Percentiles rank a stretch among this genome's conserved stretches.
Evolutionary conservation across 73 alveolate genomes (phyloP).

Genomic region (Stentor roeselii): DNA sequence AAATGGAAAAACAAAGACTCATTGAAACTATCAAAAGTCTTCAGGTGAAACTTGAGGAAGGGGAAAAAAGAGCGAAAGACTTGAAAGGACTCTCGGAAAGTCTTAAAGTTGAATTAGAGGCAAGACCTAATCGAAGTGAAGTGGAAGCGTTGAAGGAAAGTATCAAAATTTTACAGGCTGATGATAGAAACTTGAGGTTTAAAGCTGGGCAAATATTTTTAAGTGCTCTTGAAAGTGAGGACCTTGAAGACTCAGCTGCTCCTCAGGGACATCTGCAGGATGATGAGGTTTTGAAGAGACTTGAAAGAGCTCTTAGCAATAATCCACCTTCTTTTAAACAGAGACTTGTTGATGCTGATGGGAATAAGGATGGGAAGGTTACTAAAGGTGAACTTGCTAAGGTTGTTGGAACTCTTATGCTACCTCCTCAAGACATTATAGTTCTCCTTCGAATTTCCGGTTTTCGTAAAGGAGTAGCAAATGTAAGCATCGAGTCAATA

Average conservation of each 20-base stretch:
- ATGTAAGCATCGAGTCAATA: background rate
- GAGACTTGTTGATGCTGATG: conserved; percentile 19
- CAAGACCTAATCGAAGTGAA: conserved; percentile 14
- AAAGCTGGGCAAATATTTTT: conserved; percentile 23
- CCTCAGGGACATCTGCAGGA: background rate
- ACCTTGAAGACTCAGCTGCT: background rate
- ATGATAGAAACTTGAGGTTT: conserved; percentile 15
- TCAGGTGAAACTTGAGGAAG: background rate
- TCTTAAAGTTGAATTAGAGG: background rate
- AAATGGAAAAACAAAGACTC: background rate
- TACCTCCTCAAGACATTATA: conserved; percentile 16
- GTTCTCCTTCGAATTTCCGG: conserved; percentile 23
- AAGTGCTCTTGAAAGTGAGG: conserved; percentile 1
- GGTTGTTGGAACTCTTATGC: background rate
- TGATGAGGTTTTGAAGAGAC: conserved; percentile 13
- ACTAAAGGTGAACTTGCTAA: conserved; percentile 19
- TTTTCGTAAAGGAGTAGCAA: background rate
- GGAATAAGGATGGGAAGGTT: conserved; percentile 28
- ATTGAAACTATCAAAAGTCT: background rate
- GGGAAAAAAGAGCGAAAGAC: background rate
- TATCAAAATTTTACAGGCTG: background rate
- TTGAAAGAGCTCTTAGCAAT: background rate
- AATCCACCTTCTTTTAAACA: conserved; percentile 14
- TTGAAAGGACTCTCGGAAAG: background rate
- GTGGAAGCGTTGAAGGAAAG: background rate